Evolutionary conservation across 139 green algal genomes (phyloP).

Genomic region (Chlamydomonas schloesseri): DNA sequence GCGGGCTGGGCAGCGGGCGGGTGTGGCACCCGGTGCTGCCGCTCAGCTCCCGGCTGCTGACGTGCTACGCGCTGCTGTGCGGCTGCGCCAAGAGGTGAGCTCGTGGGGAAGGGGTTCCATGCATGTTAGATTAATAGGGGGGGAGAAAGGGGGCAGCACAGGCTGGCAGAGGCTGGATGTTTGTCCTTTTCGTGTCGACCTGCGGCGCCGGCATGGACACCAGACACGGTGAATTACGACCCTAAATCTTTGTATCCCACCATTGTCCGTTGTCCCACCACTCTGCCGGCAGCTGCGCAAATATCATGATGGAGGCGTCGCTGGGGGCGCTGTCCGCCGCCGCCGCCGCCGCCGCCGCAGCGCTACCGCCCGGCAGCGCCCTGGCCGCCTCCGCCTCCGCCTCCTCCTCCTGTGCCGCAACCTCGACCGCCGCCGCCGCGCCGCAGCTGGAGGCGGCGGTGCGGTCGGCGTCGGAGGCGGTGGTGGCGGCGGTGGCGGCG

Average conservation of each 20-base stretch:
- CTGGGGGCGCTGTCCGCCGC: not conserved
- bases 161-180: too few relatives aligned
- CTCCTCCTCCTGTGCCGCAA: not conserved
- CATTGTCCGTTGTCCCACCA: too few relatives aligned
- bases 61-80: conserved; percentile 40
- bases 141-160: too few relatives aligned
- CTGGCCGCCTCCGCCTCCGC: not conserved
- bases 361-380: not conserved
- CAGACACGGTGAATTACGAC: too few relatives aligned
- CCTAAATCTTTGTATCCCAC: too few relatives aligned
- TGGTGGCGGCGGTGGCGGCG: conserved; percentile 53
- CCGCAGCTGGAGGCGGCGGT: conserved; percentile 47
- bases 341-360: not conserved
- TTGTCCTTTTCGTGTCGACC: too few relatives aligned
- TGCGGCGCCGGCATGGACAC: too few relatives aligned
- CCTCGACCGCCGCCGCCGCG: not conserved
- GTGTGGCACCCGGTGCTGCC: not conserved
- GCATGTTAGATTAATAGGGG: too few relatives aligned
- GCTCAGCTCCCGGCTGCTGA: conserved; percentile 40
- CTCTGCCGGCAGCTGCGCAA: not conserved
- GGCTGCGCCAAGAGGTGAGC: conserved; percentile 34
- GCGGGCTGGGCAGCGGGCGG: too few relatives aligned
- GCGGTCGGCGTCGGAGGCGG: conserved; percentile 17
- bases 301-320: conserved; percentile 2
- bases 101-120: too few relatives aligned